These are phyloP conservation scores for Scedosporium dehoogii DNA, from an alignment of 2,329 filamentous ascomycete genomes.

Conservation along the genomic window DNA sequence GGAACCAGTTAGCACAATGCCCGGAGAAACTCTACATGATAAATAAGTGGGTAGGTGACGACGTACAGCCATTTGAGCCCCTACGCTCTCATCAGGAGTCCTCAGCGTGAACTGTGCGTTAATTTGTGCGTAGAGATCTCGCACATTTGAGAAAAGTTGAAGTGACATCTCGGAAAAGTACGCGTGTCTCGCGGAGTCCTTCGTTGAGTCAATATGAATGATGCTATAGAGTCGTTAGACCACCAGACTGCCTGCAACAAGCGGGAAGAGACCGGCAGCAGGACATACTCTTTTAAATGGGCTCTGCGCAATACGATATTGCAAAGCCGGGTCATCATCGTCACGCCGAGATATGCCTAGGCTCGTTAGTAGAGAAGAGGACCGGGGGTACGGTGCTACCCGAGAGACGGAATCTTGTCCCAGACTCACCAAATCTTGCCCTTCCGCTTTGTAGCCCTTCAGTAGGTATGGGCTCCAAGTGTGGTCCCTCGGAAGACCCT, in stretches of 20 bases:
- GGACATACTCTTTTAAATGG: constrained; percentile 39
- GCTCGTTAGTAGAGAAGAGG: constrained; percentile 3
- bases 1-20: not conserved
- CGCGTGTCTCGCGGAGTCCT: not conserved
- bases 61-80: constrained; percentile 41
- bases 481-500: constrained; percentile 34
- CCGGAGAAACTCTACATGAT: no score
- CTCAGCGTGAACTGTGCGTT: constrained; percentile 38
- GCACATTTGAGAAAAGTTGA: constrained; percentile 39
- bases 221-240: not conserved
- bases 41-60: not conserved
- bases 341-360: constrained; percentile 44
- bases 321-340: constrained; percentile 44
- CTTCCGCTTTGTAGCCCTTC: constrained; percentile 34
- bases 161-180: constrained; percentile 25
- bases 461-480: constrained; percentile 33
- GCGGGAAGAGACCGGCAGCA: not conserved
- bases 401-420: not conserved
- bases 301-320: constrained; percentile 46
- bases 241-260: not conserved
- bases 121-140: constrained; percentile 37
- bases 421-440: constrained; percentile 35
- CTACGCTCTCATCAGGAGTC: constrained; percentile 35
- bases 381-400: not conserved
- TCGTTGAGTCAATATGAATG: not conserved